Evolutionary conservation across 2,329 filamentous ascomycete species (phyloP).

Genomic region (Diaporthe sp.): DNA sequence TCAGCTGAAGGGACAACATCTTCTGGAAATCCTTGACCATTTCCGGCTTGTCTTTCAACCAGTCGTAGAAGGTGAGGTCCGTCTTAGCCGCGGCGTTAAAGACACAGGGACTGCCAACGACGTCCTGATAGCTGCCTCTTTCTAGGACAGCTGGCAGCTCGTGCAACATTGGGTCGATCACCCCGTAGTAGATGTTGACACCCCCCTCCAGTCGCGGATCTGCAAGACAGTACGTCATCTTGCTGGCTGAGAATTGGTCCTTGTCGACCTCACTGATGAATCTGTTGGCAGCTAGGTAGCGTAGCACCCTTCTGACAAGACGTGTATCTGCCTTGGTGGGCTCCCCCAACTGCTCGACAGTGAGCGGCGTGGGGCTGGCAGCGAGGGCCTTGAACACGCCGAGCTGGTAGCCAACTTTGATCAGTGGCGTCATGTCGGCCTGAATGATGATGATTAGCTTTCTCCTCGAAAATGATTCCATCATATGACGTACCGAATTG

Average conservation of each 20-base stretch:
- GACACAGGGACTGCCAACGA: background rate
- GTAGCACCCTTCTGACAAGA: background rate
- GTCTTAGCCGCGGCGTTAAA: background rate
- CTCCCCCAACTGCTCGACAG: background rate
- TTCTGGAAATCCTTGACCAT: constrained; percentile 6
- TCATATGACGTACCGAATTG: background rate
- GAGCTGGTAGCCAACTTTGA: constrained; percentile 5
- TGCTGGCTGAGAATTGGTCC: background rate
- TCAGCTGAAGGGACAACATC: constrained; percentile 1
- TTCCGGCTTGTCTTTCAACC: background rate
- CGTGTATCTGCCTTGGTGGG: background rate
- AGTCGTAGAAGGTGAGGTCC: background rate
- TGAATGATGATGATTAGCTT: background rate
- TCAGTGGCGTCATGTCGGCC: constrained; percentile 3
- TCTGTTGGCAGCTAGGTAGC: background rate
- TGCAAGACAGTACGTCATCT: background rate
- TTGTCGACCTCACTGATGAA: background rate
- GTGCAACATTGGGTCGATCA: constrained; percentile 8
- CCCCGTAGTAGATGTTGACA: background rate
- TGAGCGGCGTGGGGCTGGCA: background rate
- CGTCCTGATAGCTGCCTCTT: background rate
- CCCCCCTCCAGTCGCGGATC: background rate
- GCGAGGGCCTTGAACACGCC: background rate
- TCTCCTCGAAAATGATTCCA: background rate
- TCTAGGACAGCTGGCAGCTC: constrained; percentile 1